These are phyloP conservation scores for Pseudocercospora cruenta DNA, from an alignment of 2,329 filamentous ascomycete genomes.

Conservation along the genomic window DNA sequence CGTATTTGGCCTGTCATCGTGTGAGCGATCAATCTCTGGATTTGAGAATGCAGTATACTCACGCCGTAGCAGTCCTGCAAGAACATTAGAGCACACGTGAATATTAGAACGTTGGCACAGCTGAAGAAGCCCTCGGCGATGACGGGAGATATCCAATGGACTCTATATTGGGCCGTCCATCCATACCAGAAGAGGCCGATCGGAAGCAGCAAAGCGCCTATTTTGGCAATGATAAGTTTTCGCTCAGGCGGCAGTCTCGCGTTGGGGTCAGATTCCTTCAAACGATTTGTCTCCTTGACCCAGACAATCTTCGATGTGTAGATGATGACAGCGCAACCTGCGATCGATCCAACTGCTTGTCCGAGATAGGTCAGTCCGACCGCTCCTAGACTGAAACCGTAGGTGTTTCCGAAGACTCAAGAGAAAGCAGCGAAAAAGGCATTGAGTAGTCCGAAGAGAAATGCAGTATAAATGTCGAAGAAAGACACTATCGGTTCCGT, in stretches of 20 bases:
- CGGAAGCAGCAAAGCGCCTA: conserved; percentile 35
- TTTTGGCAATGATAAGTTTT: conserved; percentile 37
- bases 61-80: conserved; percentile 5
- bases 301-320: not conserved
- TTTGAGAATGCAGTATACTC: not conserved
- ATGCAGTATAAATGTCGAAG: conserved; percentile 28
- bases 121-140: conserved; percentile 46
- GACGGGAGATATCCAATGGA: conserved; percentile 38
- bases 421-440: conserved; percentile 33
- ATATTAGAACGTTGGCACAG: conserved; percentile 40
- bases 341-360: conserved; percentile 27
- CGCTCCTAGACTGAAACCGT: conserved; percentile 31
- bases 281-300: not conserved
- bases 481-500: conserved; percentile 39
- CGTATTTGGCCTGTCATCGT: not conserved
- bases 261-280: conserved; percentile 7
- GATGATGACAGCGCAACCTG: conserved; percentile 10
- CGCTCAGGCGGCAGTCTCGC: conserved; percentile 31
- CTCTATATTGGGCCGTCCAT: not conserved
- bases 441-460: conserved; percentile 30
- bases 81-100: conserved; percentile 22
- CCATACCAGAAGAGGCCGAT: conserved; percentile 36
- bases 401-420: conserved; percentile 27
- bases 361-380: conserved; percentile 31
- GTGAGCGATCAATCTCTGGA: not conserved